Conservation (phyloP, 495 filamentous ascomycete species). For the Talaromyces stipitatus region DNA sequence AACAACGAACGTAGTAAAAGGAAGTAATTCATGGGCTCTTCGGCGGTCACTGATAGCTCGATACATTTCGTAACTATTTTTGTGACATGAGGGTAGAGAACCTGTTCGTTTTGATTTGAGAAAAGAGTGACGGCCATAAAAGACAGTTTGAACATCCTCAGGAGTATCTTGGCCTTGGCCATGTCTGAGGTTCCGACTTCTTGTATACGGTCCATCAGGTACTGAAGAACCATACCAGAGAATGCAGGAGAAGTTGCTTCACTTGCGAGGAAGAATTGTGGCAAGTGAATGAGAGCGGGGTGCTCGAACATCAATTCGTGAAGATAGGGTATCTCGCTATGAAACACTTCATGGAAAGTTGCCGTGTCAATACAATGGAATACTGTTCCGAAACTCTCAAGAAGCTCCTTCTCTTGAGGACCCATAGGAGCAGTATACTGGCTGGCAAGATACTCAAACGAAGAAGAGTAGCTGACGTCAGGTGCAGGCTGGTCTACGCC, state of each 20-base stretch:
- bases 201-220: conserved; percentile 91
- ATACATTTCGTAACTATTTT: conserved; percentile 96
- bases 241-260: conserved; percentile 97
- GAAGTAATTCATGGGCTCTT: conserved; percentile 99
- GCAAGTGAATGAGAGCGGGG: conserved; percentile 84
- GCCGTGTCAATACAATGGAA: conserved; percentile 98
- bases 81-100: conserved; percentile 88
- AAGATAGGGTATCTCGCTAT: conserved; percentile 90
- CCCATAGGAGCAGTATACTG: conserved; percentile 86
- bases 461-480: conserved; percentile 67
- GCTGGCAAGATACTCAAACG: conserved; percentile 83
- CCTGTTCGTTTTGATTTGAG: conserved; percentile 87
- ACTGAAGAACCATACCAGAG: conserved; percentile 93
- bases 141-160: conserved; percentile 94
- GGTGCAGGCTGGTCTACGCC: conserved; percentile 71
- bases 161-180: conserved; percentile 80
- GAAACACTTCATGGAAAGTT: conserved; percentile 97
- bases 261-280: conserved; percentile 95
- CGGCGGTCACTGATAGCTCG: conserved; percentile 86
- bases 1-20: conserved; percentile 86
- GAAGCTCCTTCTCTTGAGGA: conserved; percentile 94
- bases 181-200: conserved; percentile 89
- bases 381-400: conserved; percentile 96
- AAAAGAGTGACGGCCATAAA: conserved; percentile 99
- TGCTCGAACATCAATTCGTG: conserved; percentile 99